Evolutionary conservation across 768 basidiomycete genomes (phyloP).

Genomic region (Clavaria fumosa): DNA sequence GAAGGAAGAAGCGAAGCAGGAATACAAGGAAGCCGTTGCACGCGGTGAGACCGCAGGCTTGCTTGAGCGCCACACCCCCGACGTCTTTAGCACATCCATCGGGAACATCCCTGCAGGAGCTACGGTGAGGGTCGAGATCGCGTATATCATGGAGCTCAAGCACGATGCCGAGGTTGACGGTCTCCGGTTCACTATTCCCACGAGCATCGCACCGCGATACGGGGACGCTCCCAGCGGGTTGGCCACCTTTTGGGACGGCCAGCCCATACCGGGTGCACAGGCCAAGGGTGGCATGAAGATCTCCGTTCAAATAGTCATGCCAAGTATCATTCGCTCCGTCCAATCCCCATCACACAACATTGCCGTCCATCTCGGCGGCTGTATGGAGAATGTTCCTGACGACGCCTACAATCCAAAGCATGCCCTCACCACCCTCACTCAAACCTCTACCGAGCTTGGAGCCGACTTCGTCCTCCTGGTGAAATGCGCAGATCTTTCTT

Average conservation of each 20-base stretch:
- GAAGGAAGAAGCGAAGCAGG: neutral
- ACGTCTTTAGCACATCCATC: neutral
- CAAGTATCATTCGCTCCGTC: neutral
- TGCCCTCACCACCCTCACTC: neutral
- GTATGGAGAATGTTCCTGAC: neutral
- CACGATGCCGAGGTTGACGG: neutral
- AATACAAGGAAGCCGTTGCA: neutral
- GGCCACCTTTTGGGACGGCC: too few species aligned
- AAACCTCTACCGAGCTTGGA: neutral
- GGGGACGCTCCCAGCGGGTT: neutral
- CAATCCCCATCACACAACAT: neutral
- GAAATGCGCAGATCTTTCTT: neutral
- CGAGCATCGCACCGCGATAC: neutral
- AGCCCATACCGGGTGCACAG: neutral
- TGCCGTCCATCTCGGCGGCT: neutral
- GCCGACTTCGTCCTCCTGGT: neutral
- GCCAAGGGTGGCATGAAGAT: neutral
- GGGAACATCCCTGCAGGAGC: neutral
- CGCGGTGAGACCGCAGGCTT: neutral
- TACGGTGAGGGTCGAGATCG: neutral
- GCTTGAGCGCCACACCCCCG: neutral
- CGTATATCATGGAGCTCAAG: neutral
- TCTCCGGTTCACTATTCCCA: neutral
- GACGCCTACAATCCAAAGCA: neutral
- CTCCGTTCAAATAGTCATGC: neutral